phyloP scores from a whole-genome alignment of 495 filamentous ascomycete species.

The Tetracladium setigerum region DNA sequence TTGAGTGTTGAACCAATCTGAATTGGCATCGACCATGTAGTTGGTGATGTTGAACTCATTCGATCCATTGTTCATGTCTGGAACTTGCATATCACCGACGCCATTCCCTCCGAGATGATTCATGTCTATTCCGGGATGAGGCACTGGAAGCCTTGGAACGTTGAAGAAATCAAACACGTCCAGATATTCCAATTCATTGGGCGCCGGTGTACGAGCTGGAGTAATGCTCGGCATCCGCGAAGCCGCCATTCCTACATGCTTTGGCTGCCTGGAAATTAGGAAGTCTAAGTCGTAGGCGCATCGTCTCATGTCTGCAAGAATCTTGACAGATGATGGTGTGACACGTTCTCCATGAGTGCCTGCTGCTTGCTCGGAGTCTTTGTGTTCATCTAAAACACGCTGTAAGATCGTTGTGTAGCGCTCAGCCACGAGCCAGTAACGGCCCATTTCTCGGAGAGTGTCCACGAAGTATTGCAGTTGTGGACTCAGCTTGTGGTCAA shows the following conservation, averaged over 20 bases:
- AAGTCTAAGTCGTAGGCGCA: slow-evolving; percentile 83
- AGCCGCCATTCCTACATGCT: slow-evolving; percentile 31
- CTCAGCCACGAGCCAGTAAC: slow-evolving; percentile 76
- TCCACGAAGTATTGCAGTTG: slow-evolving; percentile 75
- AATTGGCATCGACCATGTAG: slow-evolving; percentile 56
- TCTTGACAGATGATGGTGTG: slow-evolving; percentile 74
- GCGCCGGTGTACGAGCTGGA: slow-evolving; percentile 52
- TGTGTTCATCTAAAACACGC: slow-evolving; percentile 77
- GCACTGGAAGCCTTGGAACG: slow-evolving; percentile 59
- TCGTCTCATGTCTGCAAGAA: slow-evolving; percentile 82
- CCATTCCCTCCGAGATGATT: slow-evolving; percentile 13
- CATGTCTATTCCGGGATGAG: slow-evolving; percentile 5
- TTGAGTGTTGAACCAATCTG: slow-evolving; percentile 50
- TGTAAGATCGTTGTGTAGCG: slow-evolving; percentile 74
- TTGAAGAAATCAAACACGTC: slow-evolving; percentile 95
- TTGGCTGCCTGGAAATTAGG: slow-evolving; percentile 75
- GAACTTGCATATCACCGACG: slow-evolving; percentile 12
- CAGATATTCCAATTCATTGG: slow-evolving; percentile 81
- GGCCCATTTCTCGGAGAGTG: slow-evolving; percentile 69
- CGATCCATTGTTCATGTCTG: slow-evolving; percentile 15
- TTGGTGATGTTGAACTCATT: slow-evolving; percentile 57
- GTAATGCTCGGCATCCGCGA: slow-evolving; percentile 29
- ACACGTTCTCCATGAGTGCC: slow-evolving; percentile 52
- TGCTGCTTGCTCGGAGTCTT: slow-evolving; percentile 60
- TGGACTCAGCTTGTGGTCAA: slow-evolving; percentile 70